phyloP scores from a whole-genome alignment of 306 rosid species.

The Spatholobus suberectus region DNA sequence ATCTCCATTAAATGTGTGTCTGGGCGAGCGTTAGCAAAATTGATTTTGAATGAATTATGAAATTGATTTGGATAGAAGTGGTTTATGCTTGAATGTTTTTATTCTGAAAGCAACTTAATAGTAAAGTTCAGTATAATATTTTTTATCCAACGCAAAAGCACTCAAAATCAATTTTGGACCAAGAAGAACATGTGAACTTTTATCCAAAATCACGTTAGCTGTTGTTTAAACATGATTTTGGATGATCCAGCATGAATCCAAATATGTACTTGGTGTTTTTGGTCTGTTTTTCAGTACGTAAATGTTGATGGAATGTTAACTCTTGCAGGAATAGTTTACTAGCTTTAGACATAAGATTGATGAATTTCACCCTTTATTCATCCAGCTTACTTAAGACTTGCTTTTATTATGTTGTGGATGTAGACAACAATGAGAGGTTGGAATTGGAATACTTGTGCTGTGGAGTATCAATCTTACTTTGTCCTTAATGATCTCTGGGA shows the following conservation, averaged over 20 bases:
- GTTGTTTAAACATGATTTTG: not conserved
- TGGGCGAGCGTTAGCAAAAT: not conserved
- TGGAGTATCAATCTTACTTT: conserved; percentile 80
- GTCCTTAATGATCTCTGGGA: conserved; percentile 85
- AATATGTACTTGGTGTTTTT: not conserved
- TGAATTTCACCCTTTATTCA: not conserved
- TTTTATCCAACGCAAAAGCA: not conserved
- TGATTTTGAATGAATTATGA: not conserved
- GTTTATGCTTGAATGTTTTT: not conserved
- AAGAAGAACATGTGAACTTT: not conserved
- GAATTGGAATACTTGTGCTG: conserved; percentile 74
- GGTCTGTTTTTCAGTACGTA: not conserved
- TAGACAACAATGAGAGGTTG: conserved; percentile 86
- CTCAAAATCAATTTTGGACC: not conserved
- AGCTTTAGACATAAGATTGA: conserved; percentile 22
- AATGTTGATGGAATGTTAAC: not conserved
- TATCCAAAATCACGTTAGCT: not conserved
- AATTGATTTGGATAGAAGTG: not conserved
- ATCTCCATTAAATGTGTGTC: not conserved
- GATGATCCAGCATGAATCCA: not conserved
- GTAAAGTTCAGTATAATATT: not conserved
- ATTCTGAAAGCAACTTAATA: not conserved
- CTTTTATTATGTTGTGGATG: conserved; percentile 41
- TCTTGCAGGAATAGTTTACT: conserved; percentile 7
- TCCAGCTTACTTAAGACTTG: conserved; percentile 10